phyloP scores from a whole-genome alignment of 1,284 basidiomycete genomes.

The Exobasidium cylindrosporum region DNA sequence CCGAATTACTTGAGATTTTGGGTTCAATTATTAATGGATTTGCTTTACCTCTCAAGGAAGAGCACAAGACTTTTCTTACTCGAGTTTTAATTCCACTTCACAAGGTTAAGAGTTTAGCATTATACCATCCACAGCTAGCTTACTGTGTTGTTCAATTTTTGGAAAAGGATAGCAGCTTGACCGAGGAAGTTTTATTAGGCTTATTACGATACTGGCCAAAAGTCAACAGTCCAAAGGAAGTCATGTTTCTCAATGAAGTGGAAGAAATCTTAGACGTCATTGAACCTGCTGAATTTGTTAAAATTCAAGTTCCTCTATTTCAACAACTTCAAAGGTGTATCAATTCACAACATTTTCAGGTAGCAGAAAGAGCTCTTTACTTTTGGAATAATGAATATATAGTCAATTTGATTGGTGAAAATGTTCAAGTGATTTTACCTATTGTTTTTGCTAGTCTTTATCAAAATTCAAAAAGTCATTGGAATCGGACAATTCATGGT shows the following conservation, averaged over 20 bases:
- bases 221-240: slow-evolving; percentile 99
- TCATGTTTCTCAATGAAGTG: slow-evolving; percentile 99
- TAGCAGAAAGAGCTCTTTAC: slow-evolving; percentile 56
- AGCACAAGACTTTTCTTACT: slow-evolving; percentile 97
- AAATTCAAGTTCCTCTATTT: slow-evolving; percentile 91
- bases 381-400: slow-evolving; percentile 89
- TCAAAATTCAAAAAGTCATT: slow-evolving; percentile 93
- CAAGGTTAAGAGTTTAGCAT: slow-evolving; percentile 92
- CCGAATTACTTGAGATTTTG: slow-evolving; percentile 94
- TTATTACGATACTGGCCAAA: slow-evolving; percentile 98
- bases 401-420: slow-evolving; percentile 97
- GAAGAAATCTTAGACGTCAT: slow-evolving; percentile 99
- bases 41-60: slow-evolving; percentile 94
- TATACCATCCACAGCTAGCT: slow-evolving; percentile 97
- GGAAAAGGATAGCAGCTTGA: slow-evolving; percentile 89
- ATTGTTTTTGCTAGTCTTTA: slow-evolving; percentile 98
- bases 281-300: slow-evolving; percentile 92
- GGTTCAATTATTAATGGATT: slow-evolving; percentile 99
- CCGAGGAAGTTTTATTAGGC: slow-evolving; percentile 92
- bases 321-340: slow-evolving; percentile 93
- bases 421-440: slow-evolving; percentile 81
- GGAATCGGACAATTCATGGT: slow-evolving; percentile 98
- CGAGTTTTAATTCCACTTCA: slow-evolving; percentile 94
- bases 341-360: slow-evolving; percentile 98
- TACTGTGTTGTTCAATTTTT: slow-evolving; percentile 99